Evolutionary conservation across 2,329 filamentous ascomycete genomes (phyloP).

Genomic region (Penicillium verrucosum): DNA sequence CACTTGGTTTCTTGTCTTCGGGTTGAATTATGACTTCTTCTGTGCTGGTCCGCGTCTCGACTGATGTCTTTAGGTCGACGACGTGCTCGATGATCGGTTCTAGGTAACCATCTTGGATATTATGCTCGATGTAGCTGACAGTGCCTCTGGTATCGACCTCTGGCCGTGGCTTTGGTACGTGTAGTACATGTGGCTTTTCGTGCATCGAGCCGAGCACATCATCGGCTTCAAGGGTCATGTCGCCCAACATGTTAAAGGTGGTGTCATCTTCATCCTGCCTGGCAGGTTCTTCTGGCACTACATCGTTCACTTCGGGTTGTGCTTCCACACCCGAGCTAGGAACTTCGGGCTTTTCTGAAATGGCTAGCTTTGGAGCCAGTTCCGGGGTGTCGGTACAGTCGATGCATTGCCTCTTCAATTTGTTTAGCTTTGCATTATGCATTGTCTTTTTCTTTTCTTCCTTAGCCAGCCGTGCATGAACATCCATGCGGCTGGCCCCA

Average conservation of each 20-base stretch:
- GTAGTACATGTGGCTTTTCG: neutral
- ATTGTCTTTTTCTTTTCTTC: constrained; percentile 66
- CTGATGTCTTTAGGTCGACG: constrained; percentile 21
- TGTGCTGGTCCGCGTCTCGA: neutral
- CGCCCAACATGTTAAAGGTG: constrained; percentile 34
- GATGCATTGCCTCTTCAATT: constrained; percentile 50
- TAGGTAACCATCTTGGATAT: constrained; percentile 44
- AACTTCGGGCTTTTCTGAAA: constrained; percentile 4
- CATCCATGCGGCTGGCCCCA: constrained; percentile 78
- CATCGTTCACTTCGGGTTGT: neutral
- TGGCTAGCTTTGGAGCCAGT: constrained; percentile 1
- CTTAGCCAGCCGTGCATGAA: constrained; percentile 71
- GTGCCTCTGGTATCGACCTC: constrained; percentile 27
- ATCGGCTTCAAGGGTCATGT: constrained; percentile 31
- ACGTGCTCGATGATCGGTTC: constrained; percentile 40
- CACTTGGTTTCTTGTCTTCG: constrained; percentile 8
- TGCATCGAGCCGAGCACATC: constrained; percentile 22
- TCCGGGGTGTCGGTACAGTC: constrained; percentile 17
- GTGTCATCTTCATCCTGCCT: constrained; percentile 26
- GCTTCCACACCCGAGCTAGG: constrained; percentile 1
- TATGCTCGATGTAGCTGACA: constrained; percentile 46
- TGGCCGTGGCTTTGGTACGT: constrained; percentile 15
- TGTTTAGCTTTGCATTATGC: constrained; percentile 42
- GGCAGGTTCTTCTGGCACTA: constrained; percentile 8
- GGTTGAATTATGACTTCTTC: constrained; percentile 3